Evolutionary conservation across 305 asterid genomes (phyloP), one percentile per base, ranked within the genome.

Genomic region (Caryopteris hybrid): DNA sequence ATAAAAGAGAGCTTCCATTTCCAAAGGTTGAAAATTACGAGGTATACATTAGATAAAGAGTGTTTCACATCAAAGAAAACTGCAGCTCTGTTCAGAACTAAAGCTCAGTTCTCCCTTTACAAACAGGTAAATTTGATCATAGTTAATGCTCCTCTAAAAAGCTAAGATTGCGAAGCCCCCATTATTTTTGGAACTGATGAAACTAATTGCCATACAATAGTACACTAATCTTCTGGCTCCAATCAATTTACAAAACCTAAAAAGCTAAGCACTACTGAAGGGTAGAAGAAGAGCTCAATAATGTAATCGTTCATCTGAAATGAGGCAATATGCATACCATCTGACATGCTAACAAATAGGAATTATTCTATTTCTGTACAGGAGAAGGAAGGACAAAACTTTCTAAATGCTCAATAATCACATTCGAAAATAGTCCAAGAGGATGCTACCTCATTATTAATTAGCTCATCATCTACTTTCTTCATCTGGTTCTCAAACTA

Each of bases 131-230:
- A 33, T 33, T 23, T 16, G 22, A 21, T 34, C 16, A 64, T 10
- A 47, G 25, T 8, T 22, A 33, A 33, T 18, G 59, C 45, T 36
- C 39, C 21, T 46, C 13, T 16, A 27, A 20, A 25, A 54, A 48
- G 43, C 60, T 64, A 64, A 47, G 33, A 22, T 2, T 46, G 27
- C 23, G 17, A 0, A 52, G 41, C 27, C 51, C 12, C 21, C 25
- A 11, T 38, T 50, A 7, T 27, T 36, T 48, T n/a, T 33, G 22
- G 27, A 20, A 50, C 23, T 20, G 50, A 55, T 22, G 14, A 11
- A 64, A 64, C 69, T 47, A 64, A 3, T 64, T n/a, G 25, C 18
- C 61, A 64, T 39, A 31, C 47, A 64, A 64, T 34, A 33, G 61
- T 34, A 34, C 21, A 64, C 14, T 29, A 5, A 63, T 61, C 57